phyloP scores from a whole-genome alignment of 2,329 filamentous ascomycete species.

The Calonectria multiphialidica region DNA sequence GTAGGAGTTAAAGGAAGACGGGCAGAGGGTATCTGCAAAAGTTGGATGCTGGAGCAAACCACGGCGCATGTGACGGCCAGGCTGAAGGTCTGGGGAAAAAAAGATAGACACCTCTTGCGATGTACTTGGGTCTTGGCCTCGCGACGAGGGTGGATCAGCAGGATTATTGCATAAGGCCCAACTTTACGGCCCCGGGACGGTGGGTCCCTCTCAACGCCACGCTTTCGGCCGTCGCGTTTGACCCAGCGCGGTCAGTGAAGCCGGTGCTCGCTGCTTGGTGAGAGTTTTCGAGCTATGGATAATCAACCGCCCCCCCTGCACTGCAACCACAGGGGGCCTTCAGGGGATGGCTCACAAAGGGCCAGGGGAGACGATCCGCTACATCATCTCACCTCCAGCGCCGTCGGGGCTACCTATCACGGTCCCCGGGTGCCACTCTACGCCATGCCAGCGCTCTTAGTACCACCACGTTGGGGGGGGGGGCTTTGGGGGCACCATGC shows the following conservation, averaged over 20 bases:
- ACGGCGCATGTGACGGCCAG: slow-evolving; percentile 48
- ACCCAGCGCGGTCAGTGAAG: slow-evolving; percentile 6
- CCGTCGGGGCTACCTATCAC: slow-evolving; percentile 24
- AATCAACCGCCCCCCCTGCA: neutral
- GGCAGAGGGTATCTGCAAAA: slow-evolving; percentile 22
- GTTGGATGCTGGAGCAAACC: slow-evolving; percentile 39
- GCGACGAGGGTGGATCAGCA: slow-evolving; percentile 45
- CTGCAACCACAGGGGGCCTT: slow-evolving; percentile 16
- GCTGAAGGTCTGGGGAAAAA: slow-evolving; percentile 43
- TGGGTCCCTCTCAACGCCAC: slow-evolving; percentile 11
- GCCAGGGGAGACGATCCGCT: slow-evolving; percentile 14
- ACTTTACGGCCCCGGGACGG: slow-evolving; percentile 17
- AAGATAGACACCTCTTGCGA: slow-evolving; percentile 36
- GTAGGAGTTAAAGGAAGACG: slow-evolving; percentile 23
- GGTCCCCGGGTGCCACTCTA: slow-evolving; percentile 7
- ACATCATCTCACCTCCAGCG: slow-evolving; percentile 16
- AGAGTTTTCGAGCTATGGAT: neutral
- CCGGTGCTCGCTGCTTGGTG: neutral
- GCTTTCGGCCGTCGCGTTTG: neutral
- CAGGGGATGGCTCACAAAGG: slow-evolving; percentile 1
- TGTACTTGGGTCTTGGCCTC: slow-evolving; percentile 16
- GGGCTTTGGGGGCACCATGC: neutral
- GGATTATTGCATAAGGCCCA: slow-evolving; percentile 38
- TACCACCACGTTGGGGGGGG: slow-evolving; percentile 3
- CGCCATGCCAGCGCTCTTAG: slow-evolving; percentile 6